phyloP scores from a whole-genome alignment of 257 asterid species.

The Osmanthus fragrans region DNA sequence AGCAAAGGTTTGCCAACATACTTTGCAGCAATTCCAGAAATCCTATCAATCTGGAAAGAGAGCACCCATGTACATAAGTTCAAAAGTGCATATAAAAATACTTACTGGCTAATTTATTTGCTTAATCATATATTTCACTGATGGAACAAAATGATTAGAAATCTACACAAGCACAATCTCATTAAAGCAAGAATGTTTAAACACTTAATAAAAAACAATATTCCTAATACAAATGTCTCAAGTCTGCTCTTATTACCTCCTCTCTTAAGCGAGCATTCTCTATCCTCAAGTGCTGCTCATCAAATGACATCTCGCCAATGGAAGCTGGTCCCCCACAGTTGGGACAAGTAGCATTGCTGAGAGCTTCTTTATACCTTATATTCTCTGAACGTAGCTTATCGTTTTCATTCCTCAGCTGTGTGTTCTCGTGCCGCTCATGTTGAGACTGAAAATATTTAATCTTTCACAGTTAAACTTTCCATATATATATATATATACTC shows the following conservation, averaged over 20 bases:
- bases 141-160: too few relatives aligned
- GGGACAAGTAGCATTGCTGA: conserved; percentile 69
- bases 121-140: too few relatives aligned
- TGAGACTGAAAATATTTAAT: conserved; percentile 47
- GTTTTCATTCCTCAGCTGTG: conserved; percentile 50
- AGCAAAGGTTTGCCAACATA: conserved; percentile 72
- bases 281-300: conserved; percentile 69
- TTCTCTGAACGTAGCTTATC: not conserved
- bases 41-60: conserved; percentile 60
- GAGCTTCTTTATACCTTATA: conserved; percentile 53
- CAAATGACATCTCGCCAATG: conserved; percentile 77
- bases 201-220: too few relatives aligned
- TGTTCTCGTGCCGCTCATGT: conserved; percentile 75
- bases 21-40: conserved; percentile 71
- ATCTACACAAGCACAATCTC: too few relatives aligned
- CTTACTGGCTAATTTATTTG: too few relatives aligned
- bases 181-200: too few relatives aligned
- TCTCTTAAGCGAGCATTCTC: conserved; percentile 75
- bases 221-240: too few relatives aligned
- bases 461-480: too few relatives aligned
- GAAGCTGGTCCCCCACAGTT: conserved; percentile 82
- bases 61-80: not conserved
- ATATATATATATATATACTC: too few relatives aligned
- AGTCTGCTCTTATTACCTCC: conserved; percentile 45
- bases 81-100: not conserved